A percentile compares a stretch with the other conserved stretches of the same genome.
These are phyloP conservation scores for Tulasnella sp. DNA, from an alignment of 768 basidiomycete species.

Conservation along the genomic window DNA sequence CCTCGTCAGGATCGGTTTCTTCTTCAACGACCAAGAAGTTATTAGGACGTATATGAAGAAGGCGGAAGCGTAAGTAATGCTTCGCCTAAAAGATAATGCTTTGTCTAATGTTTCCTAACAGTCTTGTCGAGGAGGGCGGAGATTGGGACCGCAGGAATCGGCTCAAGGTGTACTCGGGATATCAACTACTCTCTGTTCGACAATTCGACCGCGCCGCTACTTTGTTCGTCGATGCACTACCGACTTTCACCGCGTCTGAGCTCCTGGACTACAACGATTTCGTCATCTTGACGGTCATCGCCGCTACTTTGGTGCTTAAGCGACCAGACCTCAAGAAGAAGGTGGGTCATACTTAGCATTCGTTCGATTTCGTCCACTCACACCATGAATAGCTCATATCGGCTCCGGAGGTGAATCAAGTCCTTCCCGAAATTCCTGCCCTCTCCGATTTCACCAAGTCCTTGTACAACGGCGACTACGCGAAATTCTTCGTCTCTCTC, in stretches of 20 bases:
- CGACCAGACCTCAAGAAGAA: slow-evolving; percentile 87
- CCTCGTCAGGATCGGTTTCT: slow-evolving; percentile 80
- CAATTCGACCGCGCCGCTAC: slow-evolving; percentile 82
- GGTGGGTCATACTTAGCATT: slow-evolving; percentile 29
- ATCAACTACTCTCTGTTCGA: slow-evolving; percentile 78
- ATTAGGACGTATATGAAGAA: slow-evolving; percentile 60
- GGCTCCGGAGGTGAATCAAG: slow-evolving; percentile 79
- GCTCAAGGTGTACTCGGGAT: slow-evolving; percentile 87
- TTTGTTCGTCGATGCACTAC: slow-evolving; percentile 80
- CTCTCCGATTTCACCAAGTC: slow-evolving; percentile 76
- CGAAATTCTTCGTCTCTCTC: slow-evolving; percentile 85
- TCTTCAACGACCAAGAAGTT: slow-evolving; percentile 68
- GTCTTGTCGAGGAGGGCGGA: slow-evolving; percentile 86
- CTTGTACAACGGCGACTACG: slow-evolving; percentile 87
- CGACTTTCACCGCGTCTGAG: slow-evolving; percentile 91
- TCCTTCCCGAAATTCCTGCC: slow-evolving; percentile 69
- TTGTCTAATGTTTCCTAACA: slow-evolving; percentile 23
- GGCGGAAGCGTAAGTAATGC: slow-evolving; percentile 58
- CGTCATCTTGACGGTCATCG: slow-evolving; percentile 71
- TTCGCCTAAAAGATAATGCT: not conserved
- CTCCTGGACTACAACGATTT: slow-evolving; percentile 82
- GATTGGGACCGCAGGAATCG: slow-evolving; percentile 98
- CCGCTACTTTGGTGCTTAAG: slow-evolving; percentile 62
- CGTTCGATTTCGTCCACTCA: not conserved
- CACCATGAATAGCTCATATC: slow-evolving; percentile 48